Evolutionary conservation across 106 monocot species (phyloP), one percentile per base, ranked within the genome.

Genomic region (Alisma plantagoaquatica): DNA sequence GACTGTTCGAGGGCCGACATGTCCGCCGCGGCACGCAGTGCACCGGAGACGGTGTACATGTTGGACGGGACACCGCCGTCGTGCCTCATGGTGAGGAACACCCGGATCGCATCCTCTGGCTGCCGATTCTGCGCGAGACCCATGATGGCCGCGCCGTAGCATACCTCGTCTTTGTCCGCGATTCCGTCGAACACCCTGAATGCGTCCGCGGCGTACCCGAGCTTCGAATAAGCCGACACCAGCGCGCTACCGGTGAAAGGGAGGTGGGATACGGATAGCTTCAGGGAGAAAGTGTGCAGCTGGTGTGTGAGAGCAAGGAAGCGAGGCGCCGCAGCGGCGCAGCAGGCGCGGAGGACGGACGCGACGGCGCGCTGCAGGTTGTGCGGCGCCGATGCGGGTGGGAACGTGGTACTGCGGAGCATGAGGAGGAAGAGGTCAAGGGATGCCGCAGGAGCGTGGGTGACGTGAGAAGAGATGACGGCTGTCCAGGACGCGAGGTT

Each of bases 161-260:
- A 87, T 26, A 81, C 81, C 24, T 67, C 57, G 52, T 87, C 81
- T 42, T 45, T 52, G n/a, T 54, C 1, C 14, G 49, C 24, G 10
- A 87, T 81, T 63, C 81, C 75, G 24, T 87, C 72, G 63, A 87
- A 75, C 66, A 47, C 46, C 50, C 82, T 72, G 42, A 71, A 65
- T 11, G 75, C 81, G 41, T 66, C 27, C 16, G 3, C 0, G 12
- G 60, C 62, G 7, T 49, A 45, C 20, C 45, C 18, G 49, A 46
- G 25, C 16, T 58, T 65, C 41, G 63, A 55, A 50, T 85, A 76
- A 22, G 73, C 54, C 0, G 42, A 2, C 18, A 86, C 31, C 16
- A 80, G 58, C 20, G 76, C 55, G 27, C 73, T 67, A 8, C 73
- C 80, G 11, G 80, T 10, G 64, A 73, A 73, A 31, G 85, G 73